phyloP scores from a whole-genome alignment of 23 red algal species.

The Gracilaria caudata region DNA sequence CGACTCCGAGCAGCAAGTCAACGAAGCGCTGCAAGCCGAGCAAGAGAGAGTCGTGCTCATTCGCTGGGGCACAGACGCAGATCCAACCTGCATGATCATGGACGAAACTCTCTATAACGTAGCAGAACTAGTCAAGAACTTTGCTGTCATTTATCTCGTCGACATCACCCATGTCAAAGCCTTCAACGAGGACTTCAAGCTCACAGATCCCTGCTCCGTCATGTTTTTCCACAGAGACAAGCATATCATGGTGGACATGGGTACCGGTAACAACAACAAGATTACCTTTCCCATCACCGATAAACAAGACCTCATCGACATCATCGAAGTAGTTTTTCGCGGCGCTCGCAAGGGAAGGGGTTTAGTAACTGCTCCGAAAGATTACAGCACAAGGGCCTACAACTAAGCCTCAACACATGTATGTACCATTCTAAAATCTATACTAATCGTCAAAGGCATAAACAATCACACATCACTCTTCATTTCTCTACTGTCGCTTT shows the following conservation, averaged over 20 bases:
- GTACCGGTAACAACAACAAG: slow-evolving; percentile 98
- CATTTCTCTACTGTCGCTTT: neutral
- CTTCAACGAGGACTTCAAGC: slow-evolving; percentile 82
- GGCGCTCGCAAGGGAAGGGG: slow-evolving; percentile 86
- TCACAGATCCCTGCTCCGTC: slow-evolving; percentile 81
- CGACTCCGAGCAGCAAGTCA: slow-evolving; percentile 70
- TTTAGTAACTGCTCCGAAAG: slow-evolving; percentile 76
- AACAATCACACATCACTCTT: neutral
- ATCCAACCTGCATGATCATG: slow-evolving; percentile 96
- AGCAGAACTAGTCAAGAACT: slow-evolving; percentile 92
- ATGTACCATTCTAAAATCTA: no score
- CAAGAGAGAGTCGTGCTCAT: slow-evolving; percentile 82
- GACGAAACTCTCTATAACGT: slow-evolving; percentile 96
- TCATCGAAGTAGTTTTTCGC: slow-evolving; percentile 89
- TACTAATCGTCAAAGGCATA: no score
- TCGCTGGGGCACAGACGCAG: slow-evolving; percentile 90
- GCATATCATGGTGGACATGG: slow-evolving; percentile 97
- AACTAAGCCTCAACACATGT: slow-evolving; percentile 63
- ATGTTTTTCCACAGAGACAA: slow-evolving; percentile 98
- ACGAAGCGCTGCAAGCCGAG: slow-evolving; percentile 77
- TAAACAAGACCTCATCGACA: slow-evolving; percentile 89
- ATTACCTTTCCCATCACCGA: slow-evolving; percentile 87
- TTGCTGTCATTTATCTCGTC: slow-evolving; percentile 94
- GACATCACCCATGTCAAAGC: slow-evolving; percentile 80
- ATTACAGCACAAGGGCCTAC: slow-evolving; percentile 87